Base-by-base conservation (phyloP, 352 stramenopile species). In the Globisporangium irregulare region DNA sequence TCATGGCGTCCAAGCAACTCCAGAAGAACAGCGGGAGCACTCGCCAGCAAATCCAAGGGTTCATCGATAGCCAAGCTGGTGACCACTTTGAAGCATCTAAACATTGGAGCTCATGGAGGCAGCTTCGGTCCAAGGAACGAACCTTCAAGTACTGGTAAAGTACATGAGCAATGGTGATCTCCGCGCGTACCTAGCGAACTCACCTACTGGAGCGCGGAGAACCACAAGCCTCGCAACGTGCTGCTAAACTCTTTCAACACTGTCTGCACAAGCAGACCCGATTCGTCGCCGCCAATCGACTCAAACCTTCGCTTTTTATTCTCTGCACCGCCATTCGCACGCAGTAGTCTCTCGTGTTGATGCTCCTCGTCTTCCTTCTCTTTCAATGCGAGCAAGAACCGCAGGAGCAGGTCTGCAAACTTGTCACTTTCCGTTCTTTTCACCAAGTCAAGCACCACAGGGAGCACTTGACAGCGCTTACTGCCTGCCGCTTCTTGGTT, bases 161-260 rank as follows among this genome's bases (percentile, higher is more conserved):
- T 91, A 85, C 66, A 87, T 90, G 79, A 55, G 80, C 1, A 76
- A 72, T 4, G 79, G 83, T 34, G 79, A 91, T 53, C 48, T 90
- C 1, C 72, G 79, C 6, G 71, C 68, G 0, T 80, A 79, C 18
- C 70, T 91, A 3, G 48, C 70, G 25, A 46, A 62, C 27, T 27
- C 3, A 22, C 38, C 12, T 2, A n/a, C 4, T 68, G 62, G 53
- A 61, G n/a, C 12, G 14, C 22, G 6, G 50, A 61, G 18, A 68
- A 68, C 25, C 25, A 29, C 25, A 29, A 29, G 3, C 25, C 25
- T 20, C 14, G 38, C 38, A 18, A 7, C 12, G 7, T 29, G 25
- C 25, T 29, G 10, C 14, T 41, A 10, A 41, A 10, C 36, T 14
- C 36, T 41, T 41, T 41, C 9, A 41, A 4, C 36, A 15, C 36